Evolutionary conservation across 2,329 filamentous ascomycete species (phyloP).

Genomic region (Alternaria tenuissima): DNA sequence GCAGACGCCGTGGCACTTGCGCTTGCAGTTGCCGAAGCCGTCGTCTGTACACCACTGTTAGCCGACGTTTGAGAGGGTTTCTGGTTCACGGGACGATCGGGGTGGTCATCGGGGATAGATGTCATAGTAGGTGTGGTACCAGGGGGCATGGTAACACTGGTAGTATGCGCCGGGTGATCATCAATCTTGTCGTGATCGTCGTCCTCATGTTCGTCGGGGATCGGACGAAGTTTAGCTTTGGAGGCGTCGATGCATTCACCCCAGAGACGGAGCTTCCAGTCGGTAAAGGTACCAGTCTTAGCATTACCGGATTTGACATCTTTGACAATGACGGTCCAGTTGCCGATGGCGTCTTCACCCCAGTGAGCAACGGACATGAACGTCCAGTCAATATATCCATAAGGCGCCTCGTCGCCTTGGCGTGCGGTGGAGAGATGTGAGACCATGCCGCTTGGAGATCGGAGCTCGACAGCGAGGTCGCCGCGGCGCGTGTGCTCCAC

Average conservation of each 20-base stretch:
- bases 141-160: conserved; percentile 58
- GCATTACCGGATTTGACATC: conserved; percentile 78
- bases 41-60: conserved; percentile 33
- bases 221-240: conserved; percentile 77
- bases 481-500: conserved; percentile 85
- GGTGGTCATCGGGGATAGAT: conserved; percentile 57
- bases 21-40: conserved; percentile 25
- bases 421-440: conserved; percentile 85
- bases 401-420: conserved; percentile 68
- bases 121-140: conserved; percentile 55
- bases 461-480: conserved; percentile 89
- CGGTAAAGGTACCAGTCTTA: conserved; percentile 78
- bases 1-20: conserved; percentile 29
- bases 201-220: conserved; percentile 85
- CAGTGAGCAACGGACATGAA: conserved; percentile 99
- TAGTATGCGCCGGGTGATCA: conserved; percentile 68
- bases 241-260: conserved; percentile 82
- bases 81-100: conserved; percentile 64
- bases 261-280: conserved; percentile 96
- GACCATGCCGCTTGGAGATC: conserved; percentile 81
- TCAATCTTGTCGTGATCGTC: conserved; percentile 74
- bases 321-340: conserved; percentile 89
- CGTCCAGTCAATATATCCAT: conserved; percentile 93
- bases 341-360: conserved; percentile 88
- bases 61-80: conserved; percentile 57